Conservation (phyloP, 805 yeast species). For the Candida tibetensis region DNA sequence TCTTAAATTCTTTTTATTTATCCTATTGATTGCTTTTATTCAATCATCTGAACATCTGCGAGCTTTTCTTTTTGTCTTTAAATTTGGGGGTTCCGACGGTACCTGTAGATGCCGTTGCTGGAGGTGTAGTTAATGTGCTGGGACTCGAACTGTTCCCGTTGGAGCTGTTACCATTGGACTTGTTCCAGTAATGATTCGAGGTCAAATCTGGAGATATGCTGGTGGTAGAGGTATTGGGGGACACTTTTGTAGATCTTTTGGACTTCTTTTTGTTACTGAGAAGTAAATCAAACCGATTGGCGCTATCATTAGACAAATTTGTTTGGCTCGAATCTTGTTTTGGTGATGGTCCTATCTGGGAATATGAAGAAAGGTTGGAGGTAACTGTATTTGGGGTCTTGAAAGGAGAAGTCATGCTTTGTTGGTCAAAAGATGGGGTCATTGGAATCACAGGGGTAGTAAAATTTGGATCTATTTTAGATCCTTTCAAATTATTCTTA, state of each 20-base stretch:
- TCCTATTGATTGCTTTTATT: too few species aligned
- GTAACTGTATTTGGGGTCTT: conserved; percentile 13
- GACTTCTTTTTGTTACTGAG: conserved; percentile 24
- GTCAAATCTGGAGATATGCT: conserved; percentile 15
- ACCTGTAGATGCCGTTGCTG: conserved; percentile 9
- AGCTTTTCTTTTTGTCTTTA: conserved; percentile 17
- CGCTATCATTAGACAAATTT: conserved; percentile 10
- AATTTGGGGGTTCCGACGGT: conserved; percentile 9
- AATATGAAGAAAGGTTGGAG: conserved; percentile 9
- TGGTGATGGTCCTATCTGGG: conserved; percentile 2
- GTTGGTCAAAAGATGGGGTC: conserved; percentile 20
- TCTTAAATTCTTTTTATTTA: too few species aligned
- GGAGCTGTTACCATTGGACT: neutral
- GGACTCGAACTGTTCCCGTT: conserved; percentile 1
- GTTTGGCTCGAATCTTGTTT: conserved; percentile 1
- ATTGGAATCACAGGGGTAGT: conserved; percentile 23
- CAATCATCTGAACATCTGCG: conserved; percentile 20
- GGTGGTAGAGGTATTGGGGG: conserved; percentile 13
- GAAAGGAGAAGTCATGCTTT: conserved; percentile 12
- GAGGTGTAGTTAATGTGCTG: conserved; percentile 8
- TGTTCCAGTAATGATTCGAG: conserved; percentile 11
- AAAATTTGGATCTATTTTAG: conserved; percentile 5
- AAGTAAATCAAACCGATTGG: conserved; percentile 25
- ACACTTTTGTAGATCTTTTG: conserved; percentile 13
- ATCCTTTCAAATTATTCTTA: conserved; percentile 17